Evolutionary conservation across 441 rosid species (phyloP).

Genomic region (Pelargonium citronellum): DNA sequence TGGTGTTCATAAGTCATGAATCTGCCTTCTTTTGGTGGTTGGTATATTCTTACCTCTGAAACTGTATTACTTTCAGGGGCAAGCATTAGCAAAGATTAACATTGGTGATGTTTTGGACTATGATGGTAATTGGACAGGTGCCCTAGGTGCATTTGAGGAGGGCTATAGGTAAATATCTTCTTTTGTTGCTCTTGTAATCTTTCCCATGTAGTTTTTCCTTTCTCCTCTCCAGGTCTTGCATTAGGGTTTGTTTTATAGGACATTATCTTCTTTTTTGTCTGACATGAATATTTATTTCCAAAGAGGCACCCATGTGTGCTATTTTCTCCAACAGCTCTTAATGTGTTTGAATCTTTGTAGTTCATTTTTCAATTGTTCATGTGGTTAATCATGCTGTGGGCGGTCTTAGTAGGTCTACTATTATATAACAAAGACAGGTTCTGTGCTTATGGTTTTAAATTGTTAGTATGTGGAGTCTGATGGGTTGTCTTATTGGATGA

Average conservation of each 20-base stretch:
- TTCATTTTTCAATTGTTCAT: not conserved
- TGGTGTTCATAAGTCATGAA: not conserved
- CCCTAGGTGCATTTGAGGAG: constrained; percentile 68
- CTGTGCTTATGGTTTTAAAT: constrained; percentile 2
- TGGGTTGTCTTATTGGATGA: too few relatives aligned
- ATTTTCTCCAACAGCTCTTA: not conserved
- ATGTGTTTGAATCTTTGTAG: not conserved
- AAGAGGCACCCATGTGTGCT: not conserved
- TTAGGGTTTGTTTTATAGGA: not conserved
- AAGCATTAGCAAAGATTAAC: constrained; percentile 73
- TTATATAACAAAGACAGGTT: not conserved
- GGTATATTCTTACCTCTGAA: constrained; percentile 20
- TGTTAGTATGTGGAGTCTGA: too few relatives aligned
- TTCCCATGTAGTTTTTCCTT: not conserved
- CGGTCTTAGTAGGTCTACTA: not conserved
- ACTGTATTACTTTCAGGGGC: constrained; percentile 59
- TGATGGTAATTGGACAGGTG: constrained; percentile 64
- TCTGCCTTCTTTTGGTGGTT: constrained; percentile 6
- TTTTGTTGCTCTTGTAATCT: constrained; percentile 12
- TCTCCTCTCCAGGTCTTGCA: not conserved
- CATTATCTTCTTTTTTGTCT: not conserved
- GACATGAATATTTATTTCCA: not conserved
- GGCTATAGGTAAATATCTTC: constrained; percentile 54
- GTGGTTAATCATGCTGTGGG: not conserved
- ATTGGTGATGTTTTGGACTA: constrained; percentile 78